phyloP scores from a whole-genome alignment of 2,329 filamentous ascomycete species.

The Diaporthe eres region DNA sequence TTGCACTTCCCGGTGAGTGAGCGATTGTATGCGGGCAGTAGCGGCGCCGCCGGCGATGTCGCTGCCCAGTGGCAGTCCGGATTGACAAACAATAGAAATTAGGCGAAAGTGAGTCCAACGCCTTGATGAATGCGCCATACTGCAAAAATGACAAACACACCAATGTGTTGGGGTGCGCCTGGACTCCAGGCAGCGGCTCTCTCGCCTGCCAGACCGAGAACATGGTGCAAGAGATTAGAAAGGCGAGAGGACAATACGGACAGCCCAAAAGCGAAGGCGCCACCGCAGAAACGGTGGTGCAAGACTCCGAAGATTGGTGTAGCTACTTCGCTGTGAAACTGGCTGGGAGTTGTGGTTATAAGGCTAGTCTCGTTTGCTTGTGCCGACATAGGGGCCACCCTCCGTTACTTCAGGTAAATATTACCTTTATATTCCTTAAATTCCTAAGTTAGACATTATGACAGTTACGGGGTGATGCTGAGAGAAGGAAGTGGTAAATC shows the following conservation, averaged over 20 bases:
- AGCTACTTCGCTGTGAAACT: slow-evolving; percentile 32
- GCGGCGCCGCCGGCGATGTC: no score
- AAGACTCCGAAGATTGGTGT: not conserved
- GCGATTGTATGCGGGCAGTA: no score
- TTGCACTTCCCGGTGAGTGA: no score
- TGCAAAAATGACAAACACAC: not conserved
- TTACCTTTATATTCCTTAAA: no score
- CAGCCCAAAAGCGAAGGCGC: slow-evolving; percentile 39
- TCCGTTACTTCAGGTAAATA: no score
- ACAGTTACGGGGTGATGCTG: no score
- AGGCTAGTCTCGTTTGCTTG: not conserved
- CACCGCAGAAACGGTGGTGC: not conserved
- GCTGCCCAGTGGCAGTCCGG: not conserved
- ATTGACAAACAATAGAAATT: not conserved
- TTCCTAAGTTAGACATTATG: no score
- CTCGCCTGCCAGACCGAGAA: no score
- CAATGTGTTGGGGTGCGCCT: not conserved
- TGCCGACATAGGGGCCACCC: not conserved
- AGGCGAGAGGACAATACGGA: not conserved
- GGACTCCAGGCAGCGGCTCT: not conserved
- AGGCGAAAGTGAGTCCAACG: not conserved
- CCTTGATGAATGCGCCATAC: slow-evolving; percentile 18
- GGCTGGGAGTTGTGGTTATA: not conserved
- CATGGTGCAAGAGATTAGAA: not conserved
- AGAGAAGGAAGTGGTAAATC: no score